These are phyloP conservation scores for Colletotrichum melonis DNA, from an alignment of 2,329 filamentous ascomycete genomes.

Conservation along the genomic window DNA sequence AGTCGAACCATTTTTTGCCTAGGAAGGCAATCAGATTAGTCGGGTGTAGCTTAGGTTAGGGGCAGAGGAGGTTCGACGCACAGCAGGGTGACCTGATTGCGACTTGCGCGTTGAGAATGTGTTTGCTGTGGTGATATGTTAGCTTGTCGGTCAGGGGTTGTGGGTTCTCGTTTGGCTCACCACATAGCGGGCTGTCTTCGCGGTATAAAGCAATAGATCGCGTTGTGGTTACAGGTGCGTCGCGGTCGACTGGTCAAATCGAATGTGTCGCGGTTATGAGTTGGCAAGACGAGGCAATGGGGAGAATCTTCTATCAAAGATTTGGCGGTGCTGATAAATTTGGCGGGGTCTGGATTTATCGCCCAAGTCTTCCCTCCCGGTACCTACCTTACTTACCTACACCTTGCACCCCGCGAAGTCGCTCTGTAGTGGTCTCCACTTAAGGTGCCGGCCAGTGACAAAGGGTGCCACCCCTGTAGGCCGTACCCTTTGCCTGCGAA, in stretches of 20 bases:
- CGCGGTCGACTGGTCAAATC: not conserved
- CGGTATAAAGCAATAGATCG: not conserved
- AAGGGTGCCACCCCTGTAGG: not conserved
- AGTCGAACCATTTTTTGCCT: conserved; percentile 99
- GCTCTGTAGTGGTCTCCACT: conserved; percentile 8
- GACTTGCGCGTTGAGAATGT: conserved; percentile 98
- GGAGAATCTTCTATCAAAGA: conserved; percentile 22
- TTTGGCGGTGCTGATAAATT: conserved; percentile 36
- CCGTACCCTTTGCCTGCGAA: not conserved
- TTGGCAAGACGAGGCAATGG: not conserved
- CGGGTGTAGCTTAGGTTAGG: conserved; percentile 13
- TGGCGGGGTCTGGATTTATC: conserved; percentile 30
- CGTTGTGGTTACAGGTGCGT: too few species aligned
- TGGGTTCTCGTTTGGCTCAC: conserved; percentile 41
- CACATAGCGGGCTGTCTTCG: conserved; percentile 45
- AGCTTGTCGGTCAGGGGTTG: conserved; percentile 12
- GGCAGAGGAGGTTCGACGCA: conserved; percentile 56
- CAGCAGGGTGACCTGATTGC: conserved; percentile 96
- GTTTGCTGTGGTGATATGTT: conserved; percentile 74
- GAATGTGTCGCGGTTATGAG: not conserved
- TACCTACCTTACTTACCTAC: conserved; percentile 7
- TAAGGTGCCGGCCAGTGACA: conserved; percentile 3
- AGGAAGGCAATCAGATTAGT: conserved; percentile 19
- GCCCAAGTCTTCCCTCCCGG: conserved; percentile 15
- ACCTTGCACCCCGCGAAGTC: conserved; percentile 18